Conservation (phyloP, 2,329 filamentous ascomycete species). For the Ploettnerulaceae sp. region DNA sequence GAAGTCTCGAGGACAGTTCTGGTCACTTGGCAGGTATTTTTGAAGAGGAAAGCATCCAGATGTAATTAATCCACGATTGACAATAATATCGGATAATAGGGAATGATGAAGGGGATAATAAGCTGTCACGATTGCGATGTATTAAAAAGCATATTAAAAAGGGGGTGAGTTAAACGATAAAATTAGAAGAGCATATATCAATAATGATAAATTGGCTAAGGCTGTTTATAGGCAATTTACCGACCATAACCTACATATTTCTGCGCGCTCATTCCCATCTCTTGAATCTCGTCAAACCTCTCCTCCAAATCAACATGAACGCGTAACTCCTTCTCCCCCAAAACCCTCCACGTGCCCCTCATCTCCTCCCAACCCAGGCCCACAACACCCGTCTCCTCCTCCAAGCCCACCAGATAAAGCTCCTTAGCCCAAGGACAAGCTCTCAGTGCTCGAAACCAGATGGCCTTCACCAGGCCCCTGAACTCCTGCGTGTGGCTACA, state of each 20-base stretch:
- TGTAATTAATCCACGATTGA: too few relatives aligned
- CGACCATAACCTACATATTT: not conserved
- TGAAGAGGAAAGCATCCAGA: too few relatives aligned
- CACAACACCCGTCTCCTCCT: conserved; percentile 31
- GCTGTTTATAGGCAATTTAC: not conserved
- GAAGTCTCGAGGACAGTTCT: not conserved
- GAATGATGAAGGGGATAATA: too few relatives aligned
- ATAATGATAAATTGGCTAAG: too few relatives aligned
- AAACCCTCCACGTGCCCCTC: conserved; percentile 48
- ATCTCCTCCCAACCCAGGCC: conserved; percentile 40
- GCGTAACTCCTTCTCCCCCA: conserved; percentile 58
- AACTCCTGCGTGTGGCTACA: conserved; percentile 39
- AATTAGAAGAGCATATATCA: too few relatives aligned
- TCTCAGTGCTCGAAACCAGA: conserved; percentile 52
- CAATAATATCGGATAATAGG: too few relatives aligned
- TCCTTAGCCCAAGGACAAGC: conserved; percentile 60
- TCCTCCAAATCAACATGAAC: conserved; percentile 51
- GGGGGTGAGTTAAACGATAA: too few relatives aligned
- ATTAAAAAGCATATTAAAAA: too few relatives aligned
- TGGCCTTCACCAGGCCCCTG: conserved; percentile 39
- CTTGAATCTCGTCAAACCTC: conserved; percentile 26
- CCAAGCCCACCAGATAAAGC: conserved; percentile 53
- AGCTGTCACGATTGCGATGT: too few relatives aligned
- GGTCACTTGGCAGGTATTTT: too few relatives aligned
- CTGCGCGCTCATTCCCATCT: conserved; percentile 5